These are phyloP conservation scores for Dictyostelium intermedium DNA, from an alignment of 78 protist genomes.

Conservation along the genomic window DNA sequence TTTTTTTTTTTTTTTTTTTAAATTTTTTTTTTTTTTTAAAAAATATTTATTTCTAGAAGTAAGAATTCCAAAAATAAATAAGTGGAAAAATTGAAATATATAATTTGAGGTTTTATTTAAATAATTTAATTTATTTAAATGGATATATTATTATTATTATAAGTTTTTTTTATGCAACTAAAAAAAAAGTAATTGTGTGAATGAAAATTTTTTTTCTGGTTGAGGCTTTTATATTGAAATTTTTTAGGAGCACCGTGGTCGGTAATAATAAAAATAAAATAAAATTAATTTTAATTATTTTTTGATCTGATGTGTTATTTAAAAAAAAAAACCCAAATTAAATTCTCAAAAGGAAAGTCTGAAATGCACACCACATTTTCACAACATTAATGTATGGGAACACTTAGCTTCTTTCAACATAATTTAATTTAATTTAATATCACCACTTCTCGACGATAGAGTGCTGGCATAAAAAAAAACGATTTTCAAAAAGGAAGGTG, in stretches of 20 bases:
- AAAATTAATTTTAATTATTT: not conserved
- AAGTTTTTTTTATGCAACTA: not conserved
- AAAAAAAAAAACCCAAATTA: not conserved
- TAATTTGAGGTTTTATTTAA: not conserved
- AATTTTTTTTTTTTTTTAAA: not conserved
- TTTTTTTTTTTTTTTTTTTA: not conserved
- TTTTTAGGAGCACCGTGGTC: not conserved
- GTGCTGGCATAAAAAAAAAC: not conserved
- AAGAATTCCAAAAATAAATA: not conserved
- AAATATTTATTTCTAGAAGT: not conserved
- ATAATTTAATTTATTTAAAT: not conserved
- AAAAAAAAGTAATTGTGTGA: not conserved
- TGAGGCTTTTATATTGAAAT: not conserved
- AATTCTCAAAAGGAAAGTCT: not conserved
- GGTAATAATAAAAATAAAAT: not conserved
- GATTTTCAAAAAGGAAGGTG: not conserved
- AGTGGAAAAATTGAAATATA: not conserved
- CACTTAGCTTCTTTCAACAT: not conserved
- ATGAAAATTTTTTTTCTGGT: not conserved
- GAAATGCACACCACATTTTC: not conserved
- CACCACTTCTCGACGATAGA: not conserved
- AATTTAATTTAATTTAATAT: not conserved
- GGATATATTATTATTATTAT: not conserved
- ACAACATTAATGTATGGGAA: not conserved
- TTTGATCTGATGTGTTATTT: not conserved